A percentile compares a stretch with the other conserved stretches of the same genome.
Evolutionary conservation across 1,284 basidiomycete genomes (phyloP).

Genomic region (Cystobasidium slooffiae): DNA sequence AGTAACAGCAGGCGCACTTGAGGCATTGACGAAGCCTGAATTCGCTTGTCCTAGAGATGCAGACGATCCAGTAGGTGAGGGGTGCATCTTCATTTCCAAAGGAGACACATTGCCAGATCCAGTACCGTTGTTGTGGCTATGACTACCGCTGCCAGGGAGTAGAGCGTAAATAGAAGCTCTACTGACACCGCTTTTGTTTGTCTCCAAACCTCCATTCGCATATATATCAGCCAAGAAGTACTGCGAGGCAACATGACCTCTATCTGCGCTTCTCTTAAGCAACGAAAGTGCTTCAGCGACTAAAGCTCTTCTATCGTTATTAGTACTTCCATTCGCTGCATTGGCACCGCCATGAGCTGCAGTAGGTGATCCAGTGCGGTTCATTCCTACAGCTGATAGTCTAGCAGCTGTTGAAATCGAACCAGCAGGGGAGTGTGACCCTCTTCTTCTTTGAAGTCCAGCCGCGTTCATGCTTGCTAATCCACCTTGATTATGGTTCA

Average conservation of each 20-base stretch:
- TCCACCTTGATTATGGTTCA: not conserved
- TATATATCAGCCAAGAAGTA: conserved; percentile 98
- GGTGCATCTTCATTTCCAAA: not conserved
- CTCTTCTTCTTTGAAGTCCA: conserved; percentile 14
- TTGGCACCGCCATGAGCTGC: not conserved
- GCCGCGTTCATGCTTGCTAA: not conserved
- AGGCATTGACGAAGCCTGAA: not conserved
- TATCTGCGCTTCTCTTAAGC: conserved; percentile 86
- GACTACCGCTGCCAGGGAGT: not conserved
- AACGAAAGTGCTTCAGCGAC: conserved; percentile 82
- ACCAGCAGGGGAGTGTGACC: conserved; percentile 21
- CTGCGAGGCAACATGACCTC: conserved; percentile 91
- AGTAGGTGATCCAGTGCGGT: conserved; percentile 19
- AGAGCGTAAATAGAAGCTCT: conserved; percentile 26
- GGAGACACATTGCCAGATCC: conserved; percentile 9
- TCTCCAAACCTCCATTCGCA: conserved; percentile 88
- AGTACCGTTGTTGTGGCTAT: not conserved
- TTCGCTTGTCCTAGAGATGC: conserved; percentile 55
- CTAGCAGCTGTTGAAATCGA: conserved; percentile 1
- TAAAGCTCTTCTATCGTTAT: conserved; percentile 69
- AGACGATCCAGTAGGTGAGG: conserved; percentile 27
- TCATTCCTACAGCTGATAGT: not conserved
- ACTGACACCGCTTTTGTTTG: conserved; percentile 47
- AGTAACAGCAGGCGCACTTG: not conserved
- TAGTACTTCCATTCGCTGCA: not conserved